Conservation (phyloP, 768 basidiomycete genomes). For the Sutorius australiensis region DNA sequence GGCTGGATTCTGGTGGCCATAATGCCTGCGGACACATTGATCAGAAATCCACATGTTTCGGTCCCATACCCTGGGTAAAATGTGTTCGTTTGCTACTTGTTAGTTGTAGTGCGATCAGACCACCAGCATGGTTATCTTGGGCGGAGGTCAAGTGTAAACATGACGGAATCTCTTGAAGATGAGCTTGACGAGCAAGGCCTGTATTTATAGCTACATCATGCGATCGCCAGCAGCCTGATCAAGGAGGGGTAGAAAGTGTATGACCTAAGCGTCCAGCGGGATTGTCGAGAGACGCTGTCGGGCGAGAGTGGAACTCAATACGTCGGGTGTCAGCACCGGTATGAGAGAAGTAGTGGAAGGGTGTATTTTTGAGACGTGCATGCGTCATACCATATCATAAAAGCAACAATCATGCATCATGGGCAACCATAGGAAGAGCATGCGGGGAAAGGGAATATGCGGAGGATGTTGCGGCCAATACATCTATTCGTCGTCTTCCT, state of each 20-base stretch:
- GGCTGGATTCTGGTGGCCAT: too few relatives aligned
- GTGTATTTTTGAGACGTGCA: constrained; percentile 31
- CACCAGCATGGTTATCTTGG: constrained; percentile 14
- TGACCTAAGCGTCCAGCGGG: not conserved
- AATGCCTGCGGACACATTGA: too few relatives aligned
- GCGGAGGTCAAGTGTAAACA: constrained; percentile 17
- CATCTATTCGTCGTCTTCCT: constrained; percentile 43
- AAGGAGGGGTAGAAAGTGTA: not conserved
- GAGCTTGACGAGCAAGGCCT: too few relatives aligned
- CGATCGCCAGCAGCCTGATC: not conserved
- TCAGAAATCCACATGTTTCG: too few relatives aligned
- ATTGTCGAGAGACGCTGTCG: not conserved
- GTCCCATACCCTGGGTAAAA: constrained; percentile 13
- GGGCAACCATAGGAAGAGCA: constrained; percentile 21
- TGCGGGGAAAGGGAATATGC: constrained; percentile 19
- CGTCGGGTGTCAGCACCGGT: not conserved
- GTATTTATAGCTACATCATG: not conserved
- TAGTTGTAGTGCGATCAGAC: constrained; percentile 19
- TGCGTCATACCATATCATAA: constrained; percentile 43
- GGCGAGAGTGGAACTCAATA: not conserved
- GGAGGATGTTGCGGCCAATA: constrained; percentile 11
- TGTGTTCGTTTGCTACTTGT: constrained; percentile 19
- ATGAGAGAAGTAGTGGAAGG: constrained; percentile 16
- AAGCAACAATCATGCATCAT: constrained; percentile 17
- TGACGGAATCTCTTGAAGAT: not conserved